A percentile compares a stretch with the other conserved stretches of the same genome.
Evolutionary conservation across 2,329 filamentous ascomycete genomes (phyloP).

Genomic region (Penicillium fuscoglaucum): DNA sequence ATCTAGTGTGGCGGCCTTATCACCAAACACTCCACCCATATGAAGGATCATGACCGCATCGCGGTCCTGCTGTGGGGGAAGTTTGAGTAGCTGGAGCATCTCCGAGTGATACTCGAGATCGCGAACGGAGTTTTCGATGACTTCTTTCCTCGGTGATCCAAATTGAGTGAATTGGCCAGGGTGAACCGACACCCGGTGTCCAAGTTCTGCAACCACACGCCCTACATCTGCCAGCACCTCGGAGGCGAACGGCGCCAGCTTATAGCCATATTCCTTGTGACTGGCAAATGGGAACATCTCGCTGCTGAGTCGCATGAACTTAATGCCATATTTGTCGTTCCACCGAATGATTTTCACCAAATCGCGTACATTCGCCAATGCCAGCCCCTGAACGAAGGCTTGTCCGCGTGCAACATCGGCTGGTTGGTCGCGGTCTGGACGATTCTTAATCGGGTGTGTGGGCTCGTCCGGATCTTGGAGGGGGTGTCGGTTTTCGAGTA

Average conservation of each 20-base stretch:
- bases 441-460: conserved; percentile 80
- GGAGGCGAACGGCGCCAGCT: conserved; percentile 77
- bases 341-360: conserved; percentile 82
- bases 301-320: conserved; percentile 86
- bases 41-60: conserved; percentile 95
- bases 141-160: conserved; percentile 74
- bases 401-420: conserved; percentile 67
- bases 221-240: conserved; percentile 75
- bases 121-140: conserved; percentile 73
- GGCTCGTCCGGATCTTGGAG: conserved; percentile 72
- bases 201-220: conserved; percentile 71
- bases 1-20: conserved; percentile 75
- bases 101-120: conserved; percentile 89
- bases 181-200: conserved; percentile 85
- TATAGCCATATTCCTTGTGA: conserved; percentile 83
- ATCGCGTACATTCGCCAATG: conserved; percentile 79
- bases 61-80: conserved; percentile 74
- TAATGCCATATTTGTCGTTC: conserved; percentile 91
- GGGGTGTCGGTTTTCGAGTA: conserved; percentile 83
- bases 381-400: conserved; percentile 72
- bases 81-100: conserved; percentile 71
- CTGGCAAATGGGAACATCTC: conserved; percentile 98
- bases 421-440: conserved; percentile 72
- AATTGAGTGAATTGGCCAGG: conserved; percentile 92
- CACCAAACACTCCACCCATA: conserved; percentile 87